Evolutionary conservation across 2,329 filamentous ascomycete genomes (phyloP), one percentile per base, ranked within the genome.

Genomic region (Curvularia spicifera): DNA sequence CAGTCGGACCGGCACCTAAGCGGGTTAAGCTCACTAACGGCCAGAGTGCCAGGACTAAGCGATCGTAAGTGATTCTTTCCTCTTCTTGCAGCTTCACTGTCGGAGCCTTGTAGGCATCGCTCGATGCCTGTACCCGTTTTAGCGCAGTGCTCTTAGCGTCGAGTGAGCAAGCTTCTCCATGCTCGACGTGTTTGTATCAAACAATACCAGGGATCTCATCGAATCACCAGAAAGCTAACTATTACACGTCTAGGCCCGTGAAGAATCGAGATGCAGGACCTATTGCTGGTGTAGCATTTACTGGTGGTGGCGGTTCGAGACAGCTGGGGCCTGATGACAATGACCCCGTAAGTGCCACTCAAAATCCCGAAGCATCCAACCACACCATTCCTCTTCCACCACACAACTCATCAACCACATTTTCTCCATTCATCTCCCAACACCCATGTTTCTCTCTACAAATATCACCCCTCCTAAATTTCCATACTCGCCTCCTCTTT

Each of bases 201-300:
- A 65, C 53, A 53, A 58, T 56, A 53, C 42, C 50, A 49, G 51
- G 61, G 60, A 54, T 57, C 53, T 56, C 53, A 59, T 65, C 65
- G 61, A 68, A 65, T 66, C 65, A 68, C 63, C 61, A 68, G 42
- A 64, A 60, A 66, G 65, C 72, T 75, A 72, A 73, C 60, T 66
- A 53, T 70, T 65, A 52, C 64, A 71, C 68, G 64, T 58, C 62
- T 73, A 93, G 90, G 66, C 90, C 90, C 44, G 84, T 89, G 76
- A 93, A 93, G 81, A 91, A 90, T 80, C 89, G 89, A 76, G 83
- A 83, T 60, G 85, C 57, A 65, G 65, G 87, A 67, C 85, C 86
- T 64, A 85, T 87, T 67, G 88, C 88, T 74, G 90, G 89, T 70
- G 83, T 91, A 73, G 85, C 89, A 67, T 73, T 71, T 51, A 71